Evolutionary conservation across 306 rosid species (phyloP), one percentile per base, ranked within the genome.

Genomic region (Gillenia trifoliata): DNA sequence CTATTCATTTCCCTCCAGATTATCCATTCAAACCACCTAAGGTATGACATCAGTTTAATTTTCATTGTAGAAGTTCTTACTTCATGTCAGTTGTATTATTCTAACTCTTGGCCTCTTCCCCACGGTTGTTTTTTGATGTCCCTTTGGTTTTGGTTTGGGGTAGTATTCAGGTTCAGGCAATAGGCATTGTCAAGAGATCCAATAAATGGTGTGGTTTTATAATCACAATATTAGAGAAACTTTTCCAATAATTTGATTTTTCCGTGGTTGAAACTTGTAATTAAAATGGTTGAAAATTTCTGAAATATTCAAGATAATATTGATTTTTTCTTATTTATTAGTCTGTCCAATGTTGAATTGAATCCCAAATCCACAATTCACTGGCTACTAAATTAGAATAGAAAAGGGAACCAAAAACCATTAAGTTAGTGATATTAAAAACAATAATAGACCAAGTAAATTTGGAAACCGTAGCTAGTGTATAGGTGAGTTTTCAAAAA

Each of bases 1-100:
- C 92, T 55, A 89, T 91, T 83, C 97, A 91, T 79, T 91, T 91
- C 80, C 97, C 97, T 83, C 95, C 95, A 16, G 92, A 91, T 74
- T 89, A 91, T 84, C 95, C 95, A 65, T 89, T 91, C 84, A 91
- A 91, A 68, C 97, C 95, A 45, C 95, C 92, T 26, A 88, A 89
- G 95, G 95, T 89, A 80, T 56, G 77, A 22, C 56, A 43, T 59
- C 40, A 15, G 22, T 54, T 30, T 50, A 20, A 50, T 75, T 45
- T 33, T 28, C 23, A 28, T 62, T 40, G 28, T 49, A 26, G 20
- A 49, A 10, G 20, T 47, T 70, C 17, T 19, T 65, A 61, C 45
- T 76, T 47, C 57, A 64, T 64, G 19, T 16, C 6, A 20, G 0
- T 64, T 33, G 43, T 34, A 34, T 8, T 64, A 8, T 64, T 20